Percentiles rank a stretch among this genome's conserved stretches.
phyloP scores from a whole-genome alignment of 1,284 basidiomycete genomes.

The Heterobasidion parviporum region DNA sequence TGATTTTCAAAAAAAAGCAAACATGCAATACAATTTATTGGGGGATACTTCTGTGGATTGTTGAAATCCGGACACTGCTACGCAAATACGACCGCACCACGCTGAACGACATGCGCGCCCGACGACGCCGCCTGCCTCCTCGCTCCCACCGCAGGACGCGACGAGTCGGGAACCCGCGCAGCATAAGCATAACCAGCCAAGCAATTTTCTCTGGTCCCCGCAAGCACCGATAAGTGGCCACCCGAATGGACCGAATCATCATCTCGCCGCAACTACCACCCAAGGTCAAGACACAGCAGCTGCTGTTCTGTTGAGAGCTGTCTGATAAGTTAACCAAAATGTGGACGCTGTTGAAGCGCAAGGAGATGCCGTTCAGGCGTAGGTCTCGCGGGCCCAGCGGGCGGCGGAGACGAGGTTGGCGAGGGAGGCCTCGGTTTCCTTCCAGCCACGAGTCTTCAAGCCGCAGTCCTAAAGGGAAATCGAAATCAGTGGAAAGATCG shows the following conservation, averaged over 20 bases:
- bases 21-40: background rate
- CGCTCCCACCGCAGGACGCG: background rate
- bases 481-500: slow-evolving; percentile 2
- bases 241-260: slow-evolving; percentile 11
- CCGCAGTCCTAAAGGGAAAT: slow-evolving; percentile 55
- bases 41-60: slow-evolving; percentile 9
- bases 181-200: background rate
- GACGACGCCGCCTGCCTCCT: background rate
- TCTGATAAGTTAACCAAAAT: slow-evolving; percentile 37
- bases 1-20: background rate
- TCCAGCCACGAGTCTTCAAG: slow-evolving; percentile 93
- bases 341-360: slow-evolving; percentile 88
- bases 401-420: slow-evolving; percentile 86
- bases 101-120: background rate
- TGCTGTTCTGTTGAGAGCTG: slow-evolving; percentile 23
- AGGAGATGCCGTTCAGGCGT: slow-evolving; percentile 51
- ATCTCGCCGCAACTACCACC: slow-evolving; percentile 26
- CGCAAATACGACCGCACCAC: slow-evolving; percentile 1
- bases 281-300: slow-evolving; percentile 23
- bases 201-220: background rate
- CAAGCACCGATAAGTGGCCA: background rate
- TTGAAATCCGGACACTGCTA: slow-evolving; percentile 14
- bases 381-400: slow-evolving; percentile 80
- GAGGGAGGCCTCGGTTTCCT: slow-evolving; percentile 89
- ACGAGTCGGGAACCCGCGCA: background rate